Base-by-base conservation (phyloP, 1,284 basidiomycete genomes). In the Cutaneotrichosporon daszewskae region DNA sequence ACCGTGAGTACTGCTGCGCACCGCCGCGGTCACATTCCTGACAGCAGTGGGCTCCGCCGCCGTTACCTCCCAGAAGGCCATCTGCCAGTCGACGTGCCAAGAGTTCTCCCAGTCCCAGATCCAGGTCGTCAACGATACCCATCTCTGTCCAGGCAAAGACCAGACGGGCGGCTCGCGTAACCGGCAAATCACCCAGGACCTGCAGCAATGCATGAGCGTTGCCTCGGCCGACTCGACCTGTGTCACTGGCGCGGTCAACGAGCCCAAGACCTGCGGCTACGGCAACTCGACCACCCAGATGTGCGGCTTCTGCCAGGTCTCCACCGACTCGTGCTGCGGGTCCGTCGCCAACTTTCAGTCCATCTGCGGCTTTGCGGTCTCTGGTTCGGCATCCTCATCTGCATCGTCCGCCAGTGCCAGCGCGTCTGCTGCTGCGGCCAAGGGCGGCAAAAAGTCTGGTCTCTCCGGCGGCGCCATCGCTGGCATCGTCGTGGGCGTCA, bases 261-360 rank as follows among this genome's bases (percentile, higher is more conserved):
- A 75, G 50, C n/a, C n/a, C n/a, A 58, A 55, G 17, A 73, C 71
- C 58, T 75, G 74, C 49, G 74, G 74, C 10, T 75, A 59, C 41
- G 72, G 68, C 3, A 58, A 53, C 9, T 64, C 60, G 7, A 66
- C 60, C 11, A 50, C 50, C 16, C 66, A 73, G 47, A 54, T 74
- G 13, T 75, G 74, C 47, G 52, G 45, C 9, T 69, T 60, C 53
- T 75, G 74, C 35, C 48, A 55, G n/a, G 36, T 34, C 20, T 46
- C 22, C 6, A 60, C 63, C 20, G 39, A 48, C 16, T 66, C 64
- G 42, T 71, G 68, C 53, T 69, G 67, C 42, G 27, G 32, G 18
- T 19, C 19, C 10, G 22, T 23, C 10, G n/a, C n/a, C n/a, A 20
- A n/a, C 17, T n/a, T 26, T 14, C 20, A 29, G 19, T n/a, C 11